Base-by-base conservation (phyloP, 176 grass and related monocot species). In the Guadua angustifolia region DNA sequence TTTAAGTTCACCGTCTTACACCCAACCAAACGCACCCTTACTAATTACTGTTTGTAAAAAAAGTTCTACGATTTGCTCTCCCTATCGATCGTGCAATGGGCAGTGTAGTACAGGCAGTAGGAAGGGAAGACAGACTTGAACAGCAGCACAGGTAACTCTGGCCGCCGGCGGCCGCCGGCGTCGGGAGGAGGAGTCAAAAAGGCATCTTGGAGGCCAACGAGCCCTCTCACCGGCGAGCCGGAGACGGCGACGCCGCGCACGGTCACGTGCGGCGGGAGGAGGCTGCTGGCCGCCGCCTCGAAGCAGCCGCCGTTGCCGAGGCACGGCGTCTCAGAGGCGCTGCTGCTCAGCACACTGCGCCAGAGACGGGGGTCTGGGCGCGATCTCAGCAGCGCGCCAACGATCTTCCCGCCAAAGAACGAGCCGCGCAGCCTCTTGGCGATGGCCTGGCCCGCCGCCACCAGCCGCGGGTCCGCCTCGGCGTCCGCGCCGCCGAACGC, bases 51-150 rank as follows among this genome's bases (percentile, higher is more conserved):
- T 21, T 29, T 4, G 7, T 50, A 55, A 47, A 53, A 44, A 53
- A 44, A 44, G 0, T 18, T 26, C 59, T 74, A 75, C 19, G 22
- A 8, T 46, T n/a, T 77, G 4, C 17, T 22, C 3, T 51, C 29
- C 7, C 3, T 19, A 24, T 82, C 72, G 16, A 69, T 42, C 0
- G 40, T 82, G 71, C 79, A 87, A 77, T 82, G 66, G 8, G 52
- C 86, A 13, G 62, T 59, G 52, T 77, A 87, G 79, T 77, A 61
- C 6, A 77, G 21, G 52, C 63, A 77, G 43, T 87, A 82, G 51
- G 71, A 75, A 59, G 85, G 71, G 71, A 87, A 87, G 26, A 87
- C 16, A 10, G 51, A 61, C 19, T 82, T 82, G 85, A 62, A 69
- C 51, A 87, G 26, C 50, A 82, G 63, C 63, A 77, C 51, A 1